These are phyloP conservation scores for Zygoascus sp. DNA, from an alignment of 1,139 yeast genomes.

Conservation along the genomic window DNA sequence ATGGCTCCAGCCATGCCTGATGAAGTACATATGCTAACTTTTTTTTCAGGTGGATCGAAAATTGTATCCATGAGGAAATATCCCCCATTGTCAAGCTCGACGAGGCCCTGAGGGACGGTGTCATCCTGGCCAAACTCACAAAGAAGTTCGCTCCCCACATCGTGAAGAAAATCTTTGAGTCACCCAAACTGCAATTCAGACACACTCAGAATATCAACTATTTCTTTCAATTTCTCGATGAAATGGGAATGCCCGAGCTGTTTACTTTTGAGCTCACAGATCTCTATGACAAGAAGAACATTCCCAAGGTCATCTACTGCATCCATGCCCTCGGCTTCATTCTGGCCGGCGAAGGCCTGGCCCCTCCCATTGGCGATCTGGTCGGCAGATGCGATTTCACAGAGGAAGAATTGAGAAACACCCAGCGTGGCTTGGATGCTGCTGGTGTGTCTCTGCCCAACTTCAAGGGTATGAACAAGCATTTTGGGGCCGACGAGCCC, in stretches of 20 bases:
- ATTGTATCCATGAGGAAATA: slow-evolving; percentile 47
- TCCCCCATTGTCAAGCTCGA: slow-evolving; percentile 54
- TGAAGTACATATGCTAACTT: slow-evolving; percentile 5
- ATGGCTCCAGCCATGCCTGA: too few species aligned
- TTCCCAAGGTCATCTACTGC: slow-evolving; percentile 93
- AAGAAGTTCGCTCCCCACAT: slow-evolving; percentile 64
- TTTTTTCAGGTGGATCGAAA: slow-evolving; percentile 57
- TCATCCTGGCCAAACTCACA: slow-evolving; percentile 74
- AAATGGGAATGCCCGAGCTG: slow-evolving; percentile 71
- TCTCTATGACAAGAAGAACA: slow-evolving; percentile 83
- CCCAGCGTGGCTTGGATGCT: slow-evolving; percentile 62
- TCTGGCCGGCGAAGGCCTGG: slow-evolving; percentile 49
- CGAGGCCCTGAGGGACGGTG: slow-evolving; percentile 75
- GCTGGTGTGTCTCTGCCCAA: slow-evolving; percentile 40
- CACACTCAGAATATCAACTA: slow-evolving; percentile 91
- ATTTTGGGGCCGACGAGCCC: slow-evolving; percentile 31
- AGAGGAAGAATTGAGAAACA: slow-evolving; percentile 61
- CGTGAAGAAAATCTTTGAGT: slow-evolving; percentile 51
- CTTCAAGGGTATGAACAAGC: slow-evolving; percentile 39
- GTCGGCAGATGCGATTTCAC: slow-evolving; percentile 61
- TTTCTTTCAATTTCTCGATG: slow-evolving; percentile 69
- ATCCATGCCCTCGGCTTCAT: slow-evolving; percentile 82
- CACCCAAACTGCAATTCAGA: slow-evolving; percentile 71
- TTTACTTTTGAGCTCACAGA: slow-evolving; percentile 90
- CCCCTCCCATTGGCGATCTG: slow-evolving; percentile 60